Evolutionary conservation across 192 early-diverging fungal species (phyloP), one percentile per base, ranked within the genome.

Genomic region (Backusella mclennaniae): DNA sequence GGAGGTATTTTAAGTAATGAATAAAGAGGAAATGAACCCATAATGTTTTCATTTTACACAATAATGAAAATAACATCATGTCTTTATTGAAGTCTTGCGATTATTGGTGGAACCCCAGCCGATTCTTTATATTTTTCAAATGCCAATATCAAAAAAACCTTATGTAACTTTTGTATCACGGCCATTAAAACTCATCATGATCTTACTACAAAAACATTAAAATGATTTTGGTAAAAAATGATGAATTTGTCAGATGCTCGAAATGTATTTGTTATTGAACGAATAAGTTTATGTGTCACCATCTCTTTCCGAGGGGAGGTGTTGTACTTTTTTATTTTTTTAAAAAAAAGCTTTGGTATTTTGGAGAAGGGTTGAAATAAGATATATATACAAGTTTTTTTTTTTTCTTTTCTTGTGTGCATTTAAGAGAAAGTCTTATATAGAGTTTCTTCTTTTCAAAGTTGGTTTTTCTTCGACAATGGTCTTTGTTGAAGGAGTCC

Each of bases 391-490:
- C 46, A 49, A 49, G 46, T 49, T 49, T 49, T 49, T n/a, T 21
- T 46, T 21, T 19, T 7, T 19, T 19, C 6, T 49, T n/a, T 49
- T 49, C 5, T 33, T n/a, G 3, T n/a, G 46, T 49, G 53, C 0
- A 3, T 59, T 52, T 3, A n/a, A 33, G 3, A 33, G 33, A 33
- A 33, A 33, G 33, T 3, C 33, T 71, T 71, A 71, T 41, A 71
- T 71, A 7, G 69, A 71, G 29, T 71, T 71, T 46, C 69, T 71
- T 71, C 69, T 71, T n/a, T 44, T 71, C 23, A 26, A 17, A 6
- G n/a, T 26, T 26, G 17, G 19, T 29, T 26, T 41, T 44, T 46
- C 33, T 8, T 69, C 21, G 12, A 14, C 29, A 33, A 49, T 23
- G 11, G 26, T 36, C 21, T 46, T 49, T 19, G 70, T 71, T 7